Evolutionary conservation across 225 moss, liverwort and hornwort species (phyloP).

Genomic region (Asterella californica): DNA sequence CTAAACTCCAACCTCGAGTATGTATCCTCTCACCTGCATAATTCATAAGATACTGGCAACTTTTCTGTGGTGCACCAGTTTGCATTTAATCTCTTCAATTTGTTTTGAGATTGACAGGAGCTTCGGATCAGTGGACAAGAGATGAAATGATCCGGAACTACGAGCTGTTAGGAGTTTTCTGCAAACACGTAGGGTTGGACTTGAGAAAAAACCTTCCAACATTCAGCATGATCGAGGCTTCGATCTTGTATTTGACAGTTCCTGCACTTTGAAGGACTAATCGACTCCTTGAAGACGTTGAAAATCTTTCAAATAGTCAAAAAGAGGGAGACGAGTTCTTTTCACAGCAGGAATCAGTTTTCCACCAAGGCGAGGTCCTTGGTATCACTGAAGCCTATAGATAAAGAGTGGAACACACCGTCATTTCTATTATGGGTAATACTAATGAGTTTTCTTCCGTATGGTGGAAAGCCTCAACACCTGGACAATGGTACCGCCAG

Average conservation of each 20-base stretch:
- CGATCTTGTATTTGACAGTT: neutral
- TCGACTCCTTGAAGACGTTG: neutral
- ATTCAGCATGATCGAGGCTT: no score
- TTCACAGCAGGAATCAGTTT: neutral
- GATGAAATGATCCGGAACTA: neutral
- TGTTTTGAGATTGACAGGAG: conserved; percentile 9
- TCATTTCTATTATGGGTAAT: neutral
- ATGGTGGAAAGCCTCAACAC: no score
- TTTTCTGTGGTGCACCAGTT: neutral
- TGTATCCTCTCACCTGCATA: neutral
- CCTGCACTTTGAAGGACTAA: neutral
- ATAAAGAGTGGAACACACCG: neutral
- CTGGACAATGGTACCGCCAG: neutral
- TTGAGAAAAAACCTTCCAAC: neutral
- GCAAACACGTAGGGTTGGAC: neutral
- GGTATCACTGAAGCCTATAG: neutral
- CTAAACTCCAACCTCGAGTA: neutral
- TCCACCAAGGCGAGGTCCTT: neutral
- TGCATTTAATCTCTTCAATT: neutral
- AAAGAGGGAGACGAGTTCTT: neutral
- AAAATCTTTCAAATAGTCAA: neutral
- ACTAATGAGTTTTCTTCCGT: neutral
- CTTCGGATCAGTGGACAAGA: neutral
- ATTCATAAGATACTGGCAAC: neutral
- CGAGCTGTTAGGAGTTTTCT: neutral